Conservation (phyloP, 2,329 filamentous ascomycete genomes). For the Aspergillus sp. region DNA sequence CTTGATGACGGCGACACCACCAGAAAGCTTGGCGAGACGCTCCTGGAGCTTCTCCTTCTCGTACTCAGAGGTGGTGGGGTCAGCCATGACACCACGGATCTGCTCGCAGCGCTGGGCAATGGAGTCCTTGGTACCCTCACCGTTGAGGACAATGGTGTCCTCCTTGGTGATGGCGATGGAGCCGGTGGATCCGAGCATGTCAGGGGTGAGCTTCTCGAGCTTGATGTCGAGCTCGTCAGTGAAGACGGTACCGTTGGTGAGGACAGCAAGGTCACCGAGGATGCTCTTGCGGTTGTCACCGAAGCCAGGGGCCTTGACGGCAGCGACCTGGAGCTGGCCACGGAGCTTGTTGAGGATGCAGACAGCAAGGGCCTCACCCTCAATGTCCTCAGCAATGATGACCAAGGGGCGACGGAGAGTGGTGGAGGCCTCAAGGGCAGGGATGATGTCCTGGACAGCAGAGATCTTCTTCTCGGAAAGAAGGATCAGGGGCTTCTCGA, state of each 20-base stretch:
- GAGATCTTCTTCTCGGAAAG: constrained; percentile 99
- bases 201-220: constrained; percentile 94
- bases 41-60: constrained; percentile 99
- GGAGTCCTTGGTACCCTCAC: constrained; percentile 88
- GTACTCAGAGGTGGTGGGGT: constrained; percentile 94
- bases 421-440: constrained; percentile 93
- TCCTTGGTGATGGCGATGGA: constrained; percentile 99
- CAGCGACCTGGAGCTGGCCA: constrained; percentile 96
- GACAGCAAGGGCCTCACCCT: constrained; percentile 95
- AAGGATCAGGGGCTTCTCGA: constrained; percentile 97
- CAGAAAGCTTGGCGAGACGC: constrained; percentile 97
- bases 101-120: constrained; percentile 97
- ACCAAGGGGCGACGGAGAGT: constrained; percentile 91
- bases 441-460: constrained; percentile 96
- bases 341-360: constrained; percentile 99
- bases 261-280: constrained; percentile 89
- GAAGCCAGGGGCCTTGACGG: constrained; percentile 98
- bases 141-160: constrained; percentile 97
- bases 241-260: constrained; percentile 97
- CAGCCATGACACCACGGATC: constrained; percentile 93
- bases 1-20: constrained; percentile 98
- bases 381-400: constrained; percentile 98
- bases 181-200: constrained; percentile 94
- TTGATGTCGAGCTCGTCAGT: constrained; percentile 97
- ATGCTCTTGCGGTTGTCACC: constrained; percentile 99